Evolutionary conservation across 1,139 yeast genomes (phyloP).

Genomic region (Torulaspora pretoriensis): DNA sequence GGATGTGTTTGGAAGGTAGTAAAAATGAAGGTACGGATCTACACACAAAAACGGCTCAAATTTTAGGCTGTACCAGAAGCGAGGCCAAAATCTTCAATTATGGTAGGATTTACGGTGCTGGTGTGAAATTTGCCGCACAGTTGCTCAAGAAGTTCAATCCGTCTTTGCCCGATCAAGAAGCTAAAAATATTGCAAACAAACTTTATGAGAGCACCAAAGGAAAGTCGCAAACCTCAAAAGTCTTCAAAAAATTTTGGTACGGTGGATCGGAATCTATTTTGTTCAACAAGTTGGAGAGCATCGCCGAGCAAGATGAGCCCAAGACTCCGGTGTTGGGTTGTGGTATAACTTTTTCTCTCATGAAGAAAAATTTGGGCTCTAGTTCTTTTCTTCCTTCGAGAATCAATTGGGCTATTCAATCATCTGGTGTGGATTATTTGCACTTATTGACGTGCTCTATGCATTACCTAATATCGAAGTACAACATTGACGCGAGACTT

Average conservation of each 20-base stretch:
- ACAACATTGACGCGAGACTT: slow-evolving; percentile 70
- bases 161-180: slow-evolving; percentile 59
- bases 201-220: slow-evolving; percentile 88
- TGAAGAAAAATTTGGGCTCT: slow-evolving; percentile 58
- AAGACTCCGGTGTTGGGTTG: slow-evolving; percentile 92
- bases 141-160: slow-evolving; percentile 81
- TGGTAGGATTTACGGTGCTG: slow-evolving; percentile 98
- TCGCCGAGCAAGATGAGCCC: slow-evolving; percentile 82
- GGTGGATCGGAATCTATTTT: slow-evolving; percentile 95
- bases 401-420: slow-evolving; percentile 96
- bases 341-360: slow-evolving; percentile 82
- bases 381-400: slow-evolving; percentile 79
- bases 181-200: slow-evolving; percentile 59
- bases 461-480: slow-evolving; percentile 71
- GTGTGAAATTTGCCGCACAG: slow-evolving; percentile 80
- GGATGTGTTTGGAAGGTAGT: slow-evolving; percentile 99
- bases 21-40: slow-evolving; percentile 87
- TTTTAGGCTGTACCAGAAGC: slow-evolving; percentile 81
- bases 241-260: slow-evolving; percentile 53
- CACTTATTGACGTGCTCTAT: slow-evolving; percentile 81
- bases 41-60: slow-evolving; percentile 90
- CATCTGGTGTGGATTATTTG: slow-evolving; percentile 94
- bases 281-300: slow-evolving; percentile 81
- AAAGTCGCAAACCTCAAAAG: slow-evolving; percentile 36
- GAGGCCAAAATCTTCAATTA: slow-evolving; percentile 95